Evolutionary conservation across 164 flowering plant genomes (phyloP).

Genomic region (Tetracentron sinense): DNA sequence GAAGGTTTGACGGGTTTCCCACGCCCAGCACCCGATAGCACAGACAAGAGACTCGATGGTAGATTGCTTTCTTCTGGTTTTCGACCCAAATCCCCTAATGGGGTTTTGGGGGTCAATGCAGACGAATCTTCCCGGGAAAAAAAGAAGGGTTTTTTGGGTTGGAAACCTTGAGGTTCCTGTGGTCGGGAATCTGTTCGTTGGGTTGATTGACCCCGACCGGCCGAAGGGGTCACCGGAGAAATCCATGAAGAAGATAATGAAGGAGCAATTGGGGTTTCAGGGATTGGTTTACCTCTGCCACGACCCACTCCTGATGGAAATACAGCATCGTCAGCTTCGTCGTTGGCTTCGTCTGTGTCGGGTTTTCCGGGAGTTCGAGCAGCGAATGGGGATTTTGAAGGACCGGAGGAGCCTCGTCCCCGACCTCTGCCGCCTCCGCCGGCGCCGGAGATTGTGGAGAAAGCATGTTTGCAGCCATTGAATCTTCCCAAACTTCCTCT

Average conservation of each 20-base stretch:
- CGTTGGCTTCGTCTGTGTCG: constrained; percentile 7
- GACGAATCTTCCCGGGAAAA: constrained; percentile 23
- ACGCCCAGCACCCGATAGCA: constrained; percentile 49
- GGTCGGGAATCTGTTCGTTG: constrained; percentile 10
- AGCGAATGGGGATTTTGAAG: constrained; percentile 3
- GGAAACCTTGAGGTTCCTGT: constrained; percentile 12
- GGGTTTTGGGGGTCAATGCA: constrained; percentile 8
- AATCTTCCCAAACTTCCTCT: constrained; percentile 36
- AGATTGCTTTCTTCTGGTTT: constrained; percentile 2
- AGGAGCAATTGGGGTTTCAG: constrained; percentile 28
- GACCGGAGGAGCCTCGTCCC: constrained; percentile 33
- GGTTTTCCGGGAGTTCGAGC: constrained; percentile 22
- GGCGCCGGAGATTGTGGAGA: constrained; percentile 29
- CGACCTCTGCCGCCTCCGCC: constrained; percentile 34
- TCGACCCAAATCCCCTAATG: neutral
- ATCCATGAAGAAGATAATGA: constrained; percentile 36
- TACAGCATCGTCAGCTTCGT: constrained; percentile 3
- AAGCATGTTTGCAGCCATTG: constrained; percentile 14
- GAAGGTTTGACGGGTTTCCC: constrained; percentile 38
- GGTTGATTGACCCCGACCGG: constrained; percentile 35
- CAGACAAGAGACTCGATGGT: constrained; percentile 19
- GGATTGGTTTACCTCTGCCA: constrained; percentile 45
- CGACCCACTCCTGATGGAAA: constrained; percentile 32
- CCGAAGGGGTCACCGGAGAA: constrained; percentile 15
- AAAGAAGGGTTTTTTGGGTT: constrained; percentile 40